phyloP scores from a whole-genome alignment of 768 basidiomycete species.

The Pisolithus microcarpus region DNA sequence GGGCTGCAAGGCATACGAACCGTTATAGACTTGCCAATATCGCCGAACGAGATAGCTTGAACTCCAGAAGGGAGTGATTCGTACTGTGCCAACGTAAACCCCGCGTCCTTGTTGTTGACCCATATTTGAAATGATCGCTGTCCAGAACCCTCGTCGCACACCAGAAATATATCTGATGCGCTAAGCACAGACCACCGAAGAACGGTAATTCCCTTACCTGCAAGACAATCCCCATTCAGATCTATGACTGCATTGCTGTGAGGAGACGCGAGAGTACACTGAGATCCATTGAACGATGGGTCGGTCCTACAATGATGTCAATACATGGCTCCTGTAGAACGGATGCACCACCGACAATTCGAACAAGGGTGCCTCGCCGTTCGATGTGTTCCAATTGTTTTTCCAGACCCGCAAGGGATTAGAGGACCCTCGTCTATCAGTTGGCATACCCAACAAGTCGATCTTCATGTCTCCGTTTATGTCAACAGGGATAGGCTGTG shows the following conservation, averaged over 20 bases:
- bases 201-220: conserved; percentile 41
- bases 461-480: conserved; percentile 84
- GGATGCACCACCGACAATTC: conserved; percentile 44
- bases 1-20: background rate
- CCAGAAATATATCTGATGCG: conserved; percentile 73
- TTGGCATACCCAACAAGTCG: conserved; percentile 69
- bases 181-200: background rate
- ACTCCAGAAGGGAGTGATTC: conserved; percentile 68
- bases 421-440: conserved; percentile 27
- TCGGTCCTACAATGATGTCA: conserved; percentile 36
- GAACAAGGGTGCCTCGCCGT: conserved; percentile 49
- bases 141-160: conserved; percentile 64
- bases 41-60: conserved; percentile 81
- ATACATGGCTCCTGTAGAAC: background rate
- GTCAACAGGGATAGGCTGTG: conserved; percentile 86
- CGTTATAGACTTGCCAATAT: conserved; percentile 58
- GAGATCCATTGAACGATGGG: conserved; percentile 52
- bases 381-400: conserved; percentile 68
- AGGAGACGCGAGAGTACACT: conserved; percentile 77
- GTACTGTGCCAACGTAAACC: conserved; percentile 62
- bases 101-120: conserved; percentile 75
- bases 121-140: conserved; percentile 80
- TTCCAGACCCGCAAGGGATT: conserved; percentile 62
- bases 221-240: conserved; percentile 91
- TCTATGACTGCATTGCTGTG: conserved; percentile 95